Percentiles rank a stretch among this genome's conserved stretches.
phyloP scores from a whole-genome alignment of 805 yeast species.

The Lipomyces yamanashiensis region DNA sequence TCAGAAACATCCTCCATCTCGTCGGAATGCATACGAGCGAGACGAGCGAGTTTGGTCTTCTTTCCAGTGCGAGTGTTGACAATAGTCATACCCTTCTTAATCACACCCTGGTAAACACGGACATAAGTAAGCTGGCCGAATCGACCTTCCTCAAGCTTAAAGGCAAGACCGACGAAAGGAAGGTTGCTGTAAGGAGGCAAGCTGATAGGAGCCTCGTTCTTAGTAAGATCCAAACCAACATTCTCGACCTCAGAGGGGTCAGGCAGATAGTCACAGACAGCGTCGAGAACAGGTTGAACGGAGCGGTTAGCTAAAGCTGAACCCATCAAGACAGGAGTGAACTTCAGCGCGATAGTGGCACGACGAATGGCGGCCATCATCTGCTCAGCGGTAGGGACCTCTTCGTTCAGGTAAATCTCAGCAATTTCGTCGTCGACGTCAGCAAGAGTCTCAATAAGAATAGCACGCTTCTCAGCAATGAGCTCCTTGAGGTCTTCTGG shows the following conservation, averaged over 20 bases:
- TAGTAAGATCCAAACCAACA: conserved; percentile 74
- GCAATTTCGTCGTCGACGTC: conserved; percentile 98
- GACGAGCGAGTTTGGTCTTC: conserved; percentile 87
- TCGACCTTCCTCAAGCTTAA: conserved; percentile 97
- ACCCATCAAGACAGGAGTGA: conserved; percentile 99
- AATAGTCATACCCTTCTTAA: conserved; percentile 88
- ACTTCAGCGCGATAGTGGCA: conserved; percentile 90
- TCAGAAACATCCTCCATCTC: conserved; percentile 98
- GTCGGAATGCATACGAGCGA: conserved; percentile 97
- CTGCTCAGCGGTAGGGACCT: conserved; percentile 82
- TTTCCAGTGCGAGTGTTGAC: conserved; percentile 90
- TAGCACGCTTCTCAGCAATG: conserved; percentile 86
- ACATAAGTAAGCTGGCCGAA: conserved; percentile 97
- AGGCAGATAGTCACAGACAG: conserved; percentile 94
- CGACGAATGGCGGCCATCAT: conserved; percentile 89
- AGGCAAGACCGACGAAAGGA: conserved; percentile 96
- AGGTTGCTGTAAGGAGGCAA: conserved; percentile 71
- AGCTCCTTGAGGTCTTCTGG: conserved; percentile 81
- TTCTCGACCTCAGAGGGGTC: conserved; percentile 92
- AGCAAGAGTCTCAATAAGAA: conserved; percentile 90
- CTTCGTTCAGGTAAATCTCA: conserved; percentile 86
- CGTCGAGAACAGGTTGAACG: conserved; percentile 92
- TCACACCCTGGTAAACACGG: conserved; percentile 94
- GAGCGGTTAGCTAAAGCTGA: conserved; percentile 97
- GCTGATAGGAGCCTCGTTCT: conserved; percentile 69